Conservation (phyloP, 225 moss, liverwort and hornwort species). For the Sphagnum contortum region DNA sequence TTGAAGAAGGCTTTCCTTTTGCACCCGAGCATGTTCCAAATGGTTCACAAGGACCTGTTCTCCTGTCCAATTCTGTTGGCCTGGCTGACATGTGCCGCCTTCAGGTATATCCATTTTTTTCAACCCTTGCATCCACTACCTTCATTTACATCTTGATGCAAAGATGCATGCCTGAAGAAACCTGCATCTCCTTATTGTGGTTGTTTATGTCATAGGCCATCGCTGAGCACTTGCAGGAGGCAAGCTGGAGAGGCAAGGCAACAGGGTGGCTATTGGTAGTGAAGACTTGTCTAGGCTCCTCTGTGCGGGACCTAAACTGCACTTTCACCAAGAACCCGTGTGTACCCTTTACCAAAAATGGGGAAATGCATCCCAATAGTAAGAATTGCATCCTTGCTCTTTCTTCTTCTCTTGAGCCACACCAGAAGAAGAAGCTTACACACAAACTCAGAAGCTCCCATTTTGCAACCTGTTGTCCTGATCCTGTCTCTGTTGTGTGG, state of each 20-base stretch:
- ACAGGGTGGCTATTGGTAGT: conserved; percentile 89
- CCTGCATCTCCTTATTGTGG: not conserved
- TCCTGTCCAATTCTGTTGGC: conserved; percentile 81
- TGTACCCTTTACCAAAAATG: conserved; percentile 18
- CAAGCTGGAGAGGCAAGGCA: conserved; percentile 36
- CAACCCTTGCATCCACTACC: too few species aligned
- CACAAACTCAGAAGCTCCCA: too few species aligned
- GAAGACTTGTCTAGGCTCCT: conserved; percentile 80
- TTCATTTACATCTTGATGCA: too few species aligned
- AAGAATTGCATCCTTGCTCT: not conserved
- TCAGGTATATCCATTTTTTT: conserved; percentile 37
- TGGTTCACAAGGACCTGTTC: conserved; percentile 34
- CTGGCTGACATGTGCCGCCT: conserved; percentile 76
- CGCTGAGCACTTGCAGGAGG: conserved; percentile 36
- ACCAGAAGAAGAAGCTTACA: too few species aligned
- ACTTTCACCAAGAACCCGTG: conserved; percentile 47
- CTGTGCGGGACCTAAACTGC: conserved; percentile 62
- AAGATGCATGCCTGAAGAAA: not conserved
- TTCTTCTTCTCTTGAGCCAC: too few species aligned
- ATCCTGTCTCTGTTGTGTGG: too few species aligned
- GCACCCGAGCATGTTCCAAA: conserved; percentile 28
- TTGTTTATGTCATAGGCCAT: conserved; percentile 25
- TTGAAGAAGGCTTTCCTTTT: conserved; percentile 87
- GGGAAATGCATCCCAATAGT: conserved; percentile 25
- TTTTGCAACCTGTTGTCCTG: too few species aligned